A percentile compares a stretch with the other conserved stretches of the same genome.
phyloP scores from a whole-genome alignment of 495 filamentous ascomycete species.

The Schizothecium vesticola region DNA sequence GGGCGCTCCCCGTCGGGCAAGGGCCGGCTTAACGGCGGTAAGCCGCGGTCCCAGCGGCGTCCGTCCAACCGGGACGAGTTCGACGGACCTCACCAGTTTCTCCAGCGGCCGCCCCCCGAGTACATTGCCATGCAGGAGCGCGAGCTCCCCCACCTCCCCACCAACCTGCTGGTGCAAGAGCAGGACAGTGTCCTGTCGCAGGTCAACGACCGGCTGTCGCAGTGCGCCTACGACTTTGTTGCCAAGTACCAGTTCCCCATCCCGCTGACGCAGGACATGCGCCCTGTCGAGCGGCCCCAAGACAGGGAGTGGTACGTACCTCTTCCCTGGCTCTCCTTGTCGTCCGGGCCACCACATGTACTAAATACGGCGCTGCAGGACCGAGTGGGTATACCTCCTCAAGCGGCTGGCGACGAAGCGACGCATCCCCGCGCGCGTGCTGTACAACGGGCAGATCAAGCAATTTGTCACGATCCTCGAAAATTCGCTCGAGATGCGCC shows the following conservation, averaged over 20 bases:
- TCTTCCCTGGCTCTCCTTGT: not conserved
- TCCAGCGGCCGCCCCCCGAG: conserved; percentile 60
- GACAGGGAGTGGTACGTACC: conserved; percentile 62
- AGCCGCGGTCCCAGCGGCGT: conserved; percentile 59
- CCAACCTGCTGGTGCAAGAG: conserved; percentile 74
- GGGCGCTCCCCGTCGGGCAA: conserved; percentile 32
- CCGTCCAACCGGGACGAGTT: conserved; percentile 84
- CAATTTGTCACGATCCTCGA: conserved; percentile 78
- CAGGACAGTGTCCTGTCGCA: conserved; percentile 73
- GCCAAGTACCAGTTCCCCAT: conserved; percentile 87
- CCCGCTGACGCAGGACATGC: conserved; percentile 71
- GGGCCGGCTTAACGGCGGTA: conserved; percentile 39
- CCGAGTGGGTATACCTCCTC: conserved; percentile 84
- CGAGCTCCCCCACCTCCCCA: conserved; percentile 74
- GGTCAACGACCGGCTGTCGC: conserved; percentile 78
- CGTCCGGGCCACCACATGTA: not conserved
- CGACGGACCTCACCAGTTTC: conserved; percentile 76
- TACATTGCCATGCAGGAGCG: conserved; percentile 67
- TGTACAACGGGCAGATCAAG: conserved; percentile 88
- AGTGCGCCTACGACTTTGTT: conserved; percentile 83
- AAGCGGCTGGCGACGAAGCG: conserved; percentile 81
- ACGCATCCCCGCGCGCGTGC: conserved; percentile 71
- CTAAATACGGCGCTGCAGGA: conserved; percentile 32
- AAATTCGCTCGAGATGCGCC: conserved; percentile 80
- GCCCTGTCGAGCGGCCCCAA: conserved; percentile 68